These are phyloP conservation scores for Fomitopsis betulina DNA, from an alignment of 1,284 basidiomycete genomes.

Conservation along the genomic window DNA sequence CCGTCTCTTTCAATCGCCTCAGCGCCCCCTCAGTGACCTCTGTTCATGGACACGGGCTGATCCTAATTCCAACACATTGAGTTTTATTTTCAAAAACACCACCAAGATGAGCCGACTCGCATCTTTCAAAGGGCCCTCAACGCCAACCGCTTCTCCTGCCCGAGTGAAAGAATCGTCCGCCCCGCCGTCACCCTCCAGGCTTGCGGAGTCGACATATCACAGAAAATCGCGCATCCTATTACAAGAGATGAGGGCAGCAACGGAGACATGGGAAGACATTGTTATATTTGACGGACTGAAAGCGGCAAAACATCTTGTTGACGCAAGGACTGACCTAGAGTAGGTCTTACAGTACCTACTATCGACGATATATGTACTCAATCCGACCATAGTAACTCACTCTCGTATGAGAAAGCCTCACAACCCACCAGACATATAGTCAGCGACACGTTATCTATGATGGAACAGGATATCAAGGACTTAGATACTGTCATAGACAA, in stretches of 20 bases:
- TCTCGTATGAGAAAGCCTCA: slow-evolving; percentile 34
- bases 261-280: slow-evolving; percentile 73
- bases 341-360: slow-evolving; percentile 32
- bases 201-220: slow-evolving; percentile 65
- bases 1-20: neutral
- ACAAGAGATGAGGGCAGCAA: slow-evolving; percentile 54
- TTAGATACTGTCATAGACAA: slow-evolving; percentile 57
- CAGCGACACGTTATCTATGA: slow-evolving; percentile 55
- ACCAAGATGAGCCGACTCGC: slow-evolving; percentile 47
- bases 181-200: slow-evolving; percentile 50
- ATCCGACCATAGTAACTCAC: slow-evolving; percentile 47
- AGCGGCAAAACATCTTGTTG: slow-evolving; percentile 57
- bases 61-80: too few species aligned
- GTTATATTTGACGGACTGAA: slow-evolving; percentile 71
- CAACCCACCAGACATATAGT: slow-evolving; percentile 56
- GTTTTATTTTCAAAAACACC: neutral
- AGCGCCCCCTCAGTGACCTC: neutral
- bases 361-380: neutral
- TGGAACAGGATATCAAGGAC: slow-evolving; percentile 59
- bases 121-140: slow-evolving; percentile 74
- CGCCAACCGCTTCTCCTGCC: slow-evolving; percentile 63
- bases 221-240: slow-evolving; percentile 60
- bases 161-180: slow-evolving; percentile 34
- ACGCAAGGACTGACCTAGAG: slow-evolving; percentile 75
- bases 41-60: too few species aligned